Evolutionary conservation across 2,329 filamentous ascomycete genomes (phyloP).

Genomic region (Ciborinia camelliae): DNA sequence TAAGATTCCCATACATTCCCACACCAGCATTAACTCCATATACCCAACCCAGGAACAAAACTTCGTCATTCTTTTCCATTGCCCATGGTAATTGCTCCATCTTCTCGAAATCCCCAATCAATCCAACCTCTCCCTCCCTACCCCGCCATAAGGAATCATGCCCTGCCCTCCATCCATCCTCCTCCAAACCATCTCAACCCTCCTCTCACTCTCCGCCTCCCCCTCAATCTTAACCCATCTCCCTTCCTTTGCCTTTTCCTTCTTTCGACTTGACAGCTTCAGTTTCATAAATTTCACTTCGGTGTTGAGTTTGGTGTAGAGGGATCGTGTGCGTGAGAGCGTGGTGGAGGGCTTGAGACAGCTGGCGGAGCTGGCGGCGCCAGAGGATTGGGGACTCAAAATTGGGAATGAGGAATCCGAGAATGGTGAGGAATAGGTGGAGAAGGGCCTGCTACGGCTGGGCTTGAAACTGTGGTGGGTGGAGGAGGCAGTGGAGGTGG

Average conservation of each 20-base stretch:
- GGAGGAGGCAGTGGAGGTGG: neutral
- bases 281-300: slow-evolving; percentile 7
- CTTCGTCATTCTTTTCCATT: neutral
- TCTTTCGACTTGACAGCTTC: neutral
- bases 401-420: neutral
- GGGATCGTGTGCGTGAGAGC: slow-evolving; percentile 10
- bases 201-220: slow-evolving; percentile 13
- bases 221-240: slow-evolving; percentile 17
- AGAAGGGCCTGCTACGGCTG: neutral
- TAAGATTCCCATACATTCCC: neutral
- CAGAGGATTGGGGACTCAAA: neutral
- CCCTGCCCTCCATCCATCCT: slow-evolving; percentile 15
- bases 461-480: neutral
- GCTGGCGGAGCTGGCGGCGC: neutral
- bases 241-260: neutral
- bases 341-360: neutral
- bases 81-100: neutral
- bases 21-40: neutral
- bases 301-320: slow-evolving; percentile 13
- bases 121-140: slow-evolving; percentile 17
- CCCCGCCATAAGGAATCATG: slow-evolving; percentile 15
- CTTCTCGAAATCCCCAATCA: neutral
- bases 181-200: slow-evolving; percentile 16
- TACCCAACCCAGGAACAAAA: neutral
- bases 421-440: neutral